Conservation (phyloP, 2,329 filamentous ascomycete species). For the Talaromyces sp. region DNA sequence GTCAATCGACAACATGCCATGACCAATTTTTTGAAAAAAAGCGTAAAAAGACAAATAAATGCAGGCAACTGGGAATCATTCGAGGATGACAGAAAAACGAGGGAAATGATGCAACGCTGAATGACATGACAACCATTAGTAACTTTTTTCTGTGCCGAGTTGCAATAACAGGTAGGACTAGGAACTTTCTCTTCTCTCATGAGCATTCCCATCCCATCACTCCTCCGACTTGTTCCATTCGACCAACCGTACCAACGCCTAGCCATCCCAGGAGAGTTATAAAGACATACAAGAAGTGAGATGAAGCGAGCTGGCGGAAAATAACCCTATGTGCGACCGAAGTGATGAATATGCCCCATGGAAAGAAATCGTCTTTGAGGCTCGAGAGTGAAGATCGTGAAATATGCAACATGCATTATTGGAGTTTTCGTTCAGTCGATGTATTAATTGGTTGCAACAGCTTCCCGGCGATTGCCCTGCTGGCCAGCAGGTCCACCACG, state of each 20-base stretch:
- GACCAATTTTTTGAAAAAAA: neutral
- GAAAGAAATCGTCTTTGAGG: neutral
- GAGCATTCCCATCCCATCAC: conserved; percentile 32
- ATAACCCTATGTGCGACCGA: conserved; percentile 11
- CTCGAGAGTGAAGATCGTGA: conserved; percentile 3
- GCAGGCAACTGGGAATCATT: conserved; percentile 23
- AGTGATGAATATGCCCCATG: neutral
- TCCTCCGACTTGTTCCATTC: conserved; percentile 5
- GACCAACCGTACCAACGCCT: conserved; percentile 29
- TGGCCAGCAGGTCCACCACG: conserved; percentile 28
- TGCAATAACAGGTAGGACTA: neutral
- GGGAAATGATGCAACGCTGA: conserved; percentile 31
- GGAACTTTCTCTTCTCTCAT: conserved; percentile 9
- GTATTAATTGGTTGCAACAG: conserved; percentile 22
- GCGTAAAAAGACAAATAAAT: conserved; percentile 22
- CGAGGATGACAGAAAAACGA: conserved; percentile 12
- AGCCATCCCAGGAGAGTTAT: conserved; percentile 20
- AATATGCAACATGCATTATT: neutral
- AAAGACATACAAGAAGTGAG: conserved; percentile 23
- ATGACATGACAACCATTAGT: conserved; percentile 28
- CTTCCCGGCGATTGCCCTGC: conserved; percentile 29
- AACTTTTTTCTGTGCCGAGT: conserved; percentile 8
- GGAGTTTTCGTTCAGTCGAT: neutral
- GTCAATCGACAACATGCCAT: neutral
- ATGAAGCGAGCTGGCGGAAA: conserved; percentile 16